Evolutionary conservation across 1,284 basidiomycete species (phyloP).

Genomic region (Psilocybe mexicana): DNA sequence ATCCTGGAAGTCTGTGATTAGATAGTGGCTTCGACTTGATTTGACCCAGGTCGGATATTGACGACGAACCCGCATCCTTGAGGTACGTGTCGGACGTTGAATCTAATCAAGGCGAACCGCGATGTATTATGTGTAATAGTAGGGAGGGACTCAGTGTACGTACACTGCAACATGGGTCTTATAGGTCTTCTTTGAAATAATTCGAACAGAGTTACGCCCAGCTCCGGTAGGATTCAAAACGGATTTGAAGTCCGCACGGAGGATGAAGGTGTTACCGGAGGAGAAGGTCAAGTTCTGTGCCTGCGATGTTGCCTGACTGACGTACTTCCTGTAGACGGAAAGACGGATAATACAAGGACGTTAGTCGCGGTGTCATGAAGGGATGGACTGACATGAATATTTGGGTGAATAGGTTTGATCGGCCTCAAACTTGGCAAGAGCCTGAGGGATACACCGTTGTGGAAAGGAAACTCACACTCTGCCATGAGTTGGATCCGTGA

Average conservation of each 20-base stretch:
- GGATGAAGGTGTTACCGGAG: conserved; percentile 31
- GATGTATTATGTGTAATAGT: neutral
- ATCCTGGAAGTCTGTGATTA: conserved; percentile 15
- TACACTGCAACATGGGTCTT: conserved; percentile 31
- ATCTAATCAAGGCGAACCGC: conserved; percentile 16
- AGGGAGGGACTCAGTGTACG: neutral
- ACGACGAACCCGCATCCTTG: conserved; percentile 31
- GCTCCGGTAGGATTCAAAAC: conserved; percentile 35
- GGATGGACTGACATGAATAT: too few species aligned
- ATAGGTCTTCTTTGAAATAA: conserved; percentile 27
- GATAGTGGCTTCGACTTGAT: too few species aligned
- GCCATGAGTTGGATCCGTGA: conserved; percentile 48
- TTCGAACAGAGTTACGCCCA: conserved; percentile 32
- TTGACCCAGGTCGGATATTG: too few species aligned
- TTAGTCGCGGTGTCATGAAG: too few species aligned
- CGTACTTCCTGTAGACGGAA: conserved; percentile 29
- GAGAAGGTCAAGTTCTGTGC: conserved; percentile 34
- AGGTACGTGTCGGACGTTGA: conserved; percentile 33
- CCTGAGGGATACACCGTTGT: too few species aligned
- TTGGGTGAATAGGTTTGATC: too few species aligned
- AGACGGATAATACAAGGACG: neutral
- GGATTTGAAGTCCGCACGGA: conserved; percentile 44
- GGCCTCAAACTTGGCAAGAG: too few species aligned
- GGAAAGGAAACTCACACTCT: conserved; percentile 38
- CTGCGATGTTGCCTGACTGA: conserved; percentile 30